Evolutionary conservation across 2,329 filamentous ascomycete species (phyloP).

Genomic region (Aspergillus tamarii): DNA sequence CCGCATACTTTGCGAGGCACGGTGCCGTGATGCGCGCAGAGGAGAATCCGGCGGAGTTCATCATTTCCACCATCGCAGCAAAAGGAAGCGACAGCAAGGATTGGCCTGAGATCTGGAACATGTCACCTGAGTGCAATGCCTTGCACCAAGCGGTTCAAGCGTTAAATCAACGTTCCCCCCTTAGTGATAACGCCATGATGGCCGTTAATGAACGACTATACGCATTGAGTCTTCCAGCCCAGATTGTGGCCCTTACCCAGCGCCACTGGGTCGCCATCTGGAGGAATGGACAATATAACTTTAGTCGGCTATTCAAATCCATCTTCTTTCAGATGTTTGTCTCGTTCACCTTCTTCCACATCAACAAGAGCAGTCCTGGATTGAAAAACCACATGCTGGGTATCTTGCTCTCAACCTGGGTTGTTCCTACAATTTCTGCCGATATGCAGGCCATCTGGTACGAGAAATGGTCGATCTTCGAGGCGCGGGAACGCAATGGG

Average conservation of each 20-base stretch:
- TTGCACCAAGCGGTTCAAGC: not conserved
- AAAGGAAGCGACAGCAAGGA: not conserved
- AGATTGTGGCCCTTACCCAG: slow-evolving; percentile 4
- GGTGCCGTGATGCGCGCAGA: slow-evolving; percentile 47
- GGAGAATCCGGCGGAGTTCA: slow-evolving; percentile 62
- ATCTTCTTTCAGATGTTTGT: slow-evolving; percentile 11
- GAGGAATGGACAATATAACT: slow-evolving; percentile 16
- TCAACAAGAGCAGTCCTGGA: not conserved
- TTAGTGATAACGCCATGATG: not conserved
- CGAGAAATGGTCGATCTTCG: slow-evolving; percentile 13
- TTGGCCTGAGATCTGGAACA: not conserved
- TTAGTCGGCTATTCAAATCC: slow-evolving; percentile 10
- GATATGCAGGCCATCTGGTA: slow-evolving; percentile 14
- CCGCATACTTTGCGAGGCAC: slow-evolving; percentile 62
- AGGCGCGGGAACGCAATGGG: slow-evolving; percentile 12
- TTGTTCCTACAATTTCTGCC: slow-evolving; percentile 2
- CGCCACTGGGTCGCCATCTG: slow-evolving; percentile 13
- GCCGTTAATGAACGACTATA: not conserved
- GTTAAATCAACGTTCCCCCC: not conserved
- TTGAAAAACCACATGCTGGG: not conserved
- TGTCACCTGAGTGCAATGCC: not conserved
- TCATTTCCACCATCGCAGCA: not conserved
- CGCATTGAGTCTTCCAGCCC: not conserved
- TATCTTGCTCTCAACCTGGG: slow-evolving; percentile 1
- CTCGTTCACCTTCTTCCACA: slow-evolving; percentile 5